Conservation (phyloP, 2,329 filamentous ascomycete genomes). For the Elsinoe fawcettii region DNA sequence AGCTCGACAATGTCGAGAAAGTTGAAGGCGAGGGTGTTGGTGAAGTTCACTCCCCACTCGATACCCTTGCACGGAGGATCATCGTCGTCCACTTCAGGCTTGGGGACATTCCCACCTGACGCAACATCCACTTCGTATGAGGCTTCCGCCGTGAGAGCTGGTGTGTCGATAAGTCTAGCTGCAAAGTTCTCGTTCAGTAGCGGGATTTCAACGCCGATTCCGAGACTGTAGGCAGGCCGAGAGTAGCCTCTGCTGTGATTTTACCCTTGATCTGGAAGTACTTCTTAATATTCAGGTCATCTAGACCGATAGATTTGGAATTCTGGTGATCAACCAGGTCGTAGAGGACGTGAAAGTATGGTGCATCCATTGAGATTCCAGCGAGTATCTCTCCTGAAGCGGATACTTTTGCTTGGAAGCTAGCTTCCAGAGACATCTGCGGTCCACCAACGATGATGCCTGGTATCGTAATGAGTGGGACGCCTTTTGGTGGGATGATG, state of each 20-base stretch:
- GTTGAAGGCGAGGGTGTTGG: neutral
- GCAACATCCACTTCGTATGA: neutral
- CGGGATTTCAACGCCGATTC: neutral
- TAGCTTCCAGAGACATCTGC: neutral
- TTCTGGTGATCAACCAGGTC: neutral
- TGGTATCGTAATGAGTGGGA: neutral
- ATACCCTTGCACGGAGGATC: neutral
- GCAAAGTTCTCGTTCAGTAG: neutral
- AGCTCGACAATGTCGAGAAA: neutral
- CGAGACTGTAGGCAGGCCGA: neutral
- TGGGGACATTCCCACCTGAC: neutral
- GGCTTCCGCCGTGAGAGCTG: neutral
- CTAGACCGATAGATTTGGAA: neutral
- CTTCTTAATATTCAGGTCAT: neutral
- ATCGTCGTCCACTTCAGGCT: neutral
- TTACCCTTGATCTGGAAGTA: neutral
- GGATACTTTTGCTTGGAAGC: neutral
- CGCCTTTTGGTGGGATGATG: neutral
- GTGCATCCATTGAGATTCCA: neutral
- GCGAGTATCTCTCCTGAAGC: neutral
- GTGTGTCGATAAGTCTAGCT: neutral
- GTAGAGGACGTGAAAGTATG: neutral
- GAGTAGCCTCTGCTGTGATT: neutral
- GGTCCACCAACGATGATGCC: neutral
- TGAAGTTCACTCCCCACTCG: neutral